A percentile compares a stretch with the other conserved stretches of the same genome.
phyloP scores from a whole-genome alignment of 2,329 filamentous ascomycete genomes.

The Penicillium sp. region DNA sequence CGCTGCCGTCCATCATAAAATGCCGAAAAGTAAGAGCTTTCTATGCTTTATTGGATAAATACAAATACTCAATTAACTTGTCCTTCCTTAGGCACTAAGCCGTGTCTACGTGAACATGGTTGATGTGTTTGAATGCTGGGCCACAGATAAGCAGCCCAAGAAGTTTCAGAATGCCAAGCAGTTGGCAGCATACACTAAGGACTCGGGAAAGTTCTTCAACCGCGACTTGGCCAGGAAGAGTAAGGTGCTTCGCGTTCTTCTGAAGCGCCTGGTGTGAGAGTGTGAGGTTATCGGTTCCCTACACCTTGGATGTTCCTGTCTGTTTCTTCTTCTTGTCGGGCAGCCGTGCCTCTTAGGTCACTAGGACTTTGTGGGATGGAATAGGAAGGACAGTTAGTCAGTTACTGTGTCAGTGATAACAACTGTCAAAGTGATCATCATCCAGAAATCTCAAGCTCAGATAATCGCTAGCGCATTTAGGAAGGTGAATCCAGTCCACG shows the following conservation, averaged over 20 bases:
- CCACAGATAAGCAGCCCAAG: slow-evolving; percentile 1
- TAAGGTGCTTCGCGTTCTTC: slow-evolving; percentile 17
- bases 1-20: slow-evolving; percentile 21
- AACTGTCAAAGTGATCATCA: background rate
- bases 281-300: background rate
- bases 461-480: background rate
- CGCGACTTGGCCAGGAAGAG: slow-evolving; percentile 20
- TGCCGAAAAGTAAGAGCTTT: slow-evolving; percentile 25
- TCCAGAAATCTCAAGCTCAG: background rate
- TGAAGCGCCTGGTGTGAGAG: slow-evolving; percentile 15
- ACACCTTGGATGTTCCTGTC: background rate
- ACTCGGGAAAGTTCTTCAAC: slow-evolving; percentile 9
- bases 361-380: background rate
- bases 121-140: slow-evolving; percentile 28
- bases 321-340: too few species aligned
- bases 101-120: slow-evolving; percentile 28
- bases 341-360: too few species aligned
- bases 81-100: slow-evolving; percentile 17
- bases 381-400: background rate
- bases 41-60: background rate
- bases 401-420: too few species aligned
- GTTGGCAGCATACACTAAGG: slow-evolving; percentile 19
- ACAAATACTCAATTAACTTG: background rate
- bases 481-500: slow-evolving; percentile 3
- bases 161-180: slow-evolving; percentile 11